Conservation (phyloP, 2,329 filamentous ascomycete species). For the Neurospora sp. region DNA sequence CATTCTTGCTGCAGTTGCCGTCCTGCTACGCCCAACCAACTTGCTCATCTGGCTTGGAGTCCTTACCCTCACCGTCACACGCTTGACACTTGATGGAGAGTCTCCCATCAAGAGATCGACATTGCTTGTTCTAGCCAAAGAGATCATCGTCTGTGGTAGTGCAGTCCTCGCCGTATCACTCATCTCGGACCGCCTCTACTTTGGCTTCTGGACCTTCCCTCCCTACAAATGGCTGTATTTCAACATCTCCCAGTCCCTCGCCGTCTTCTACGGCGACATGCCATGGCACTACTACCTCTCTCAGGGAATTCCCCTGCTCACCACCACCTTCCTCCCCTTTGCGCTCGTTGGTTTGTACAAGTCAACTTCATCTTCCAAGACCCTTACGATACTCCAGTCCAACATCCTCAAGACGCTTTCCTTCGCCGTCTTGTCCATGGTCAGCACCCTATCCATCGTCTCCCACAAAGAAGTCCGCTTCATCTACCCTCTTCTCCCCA, state of each 20-base stretch:
- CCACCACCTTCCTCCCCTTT: conserved; percentile 77
- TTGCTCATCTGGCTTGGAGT: conserved; percentile 72
- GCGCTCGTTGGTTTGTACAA: conserved; percentile 54
- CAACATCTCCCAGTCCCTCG: conserved; percentile 79
- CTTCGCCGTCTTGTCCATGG: conserved; percentile 48
- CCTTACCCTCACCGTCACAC: conserved; percentile 36
- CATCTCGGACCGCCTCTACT: conserved; percentile 67
- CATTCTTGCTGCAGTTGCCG: conserved; percentile 68
- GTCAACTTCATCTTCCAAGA: conserved; percentile 27
- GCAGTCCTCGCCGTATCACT: conserved; percentile 54
- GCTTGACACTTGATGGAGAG: conserved; percentile 25
- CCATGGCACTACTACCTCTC: conserved; percentile 88
- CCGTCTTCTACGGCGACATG: conserved; percentile 87
- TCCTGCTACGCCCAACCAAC: conserved; percentile 84
- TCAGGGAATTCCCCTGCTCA: conserved; percentile 79
- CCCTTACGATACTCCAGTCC: conserved; percentile 24
- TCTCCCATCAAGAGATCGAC: conserved; percentile 34
- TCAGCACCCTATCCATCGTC: conserved; percentile 61
- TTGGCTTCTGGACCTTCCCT: conserved; percentile 79
- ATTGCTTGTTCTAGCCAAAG: conserved; percentile 46
- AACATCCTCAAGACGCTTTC: conserved; percentile 46
- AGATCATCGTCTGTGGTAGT: conserved; percentile 55
- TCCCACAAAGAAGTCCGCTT: conserved; percentile 97
- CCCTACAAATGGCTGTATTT: conserved; percentile 81
- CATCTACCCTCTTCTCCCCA: conserved; percentile 82